Conservation (phyloP, 345 rosid species). For the Eucalyptus pauciflora region DNA sequence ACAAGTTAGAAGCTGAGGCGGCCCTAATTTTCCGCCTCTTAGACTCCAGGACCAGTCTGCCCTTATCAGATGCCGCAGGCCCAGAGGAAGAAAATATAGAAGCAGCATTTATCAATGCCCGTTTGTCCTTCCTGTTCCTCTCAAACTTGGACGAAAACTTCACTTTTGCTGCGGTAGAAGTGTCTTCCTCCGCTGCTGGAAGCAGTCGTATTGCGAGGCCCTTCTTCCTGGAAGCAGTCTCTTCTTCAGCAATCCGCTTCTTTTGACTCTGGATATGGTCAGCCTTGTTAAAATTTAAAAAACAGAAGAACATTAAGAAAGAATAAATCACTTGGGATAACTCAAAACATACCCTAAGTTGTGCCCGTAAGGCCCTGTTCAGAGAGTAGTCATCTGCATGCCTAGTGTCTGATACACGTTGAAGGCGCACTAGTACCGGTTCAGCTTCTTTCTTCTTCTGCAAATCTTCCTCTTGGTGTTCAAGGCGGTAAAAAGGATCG, state of each 20-base stretch:
- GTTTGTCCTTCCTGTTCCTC: conserved; percentile 62
- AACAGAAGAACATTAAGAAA: neutral
- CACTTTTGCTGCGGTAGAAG: conserved; percentile 40
- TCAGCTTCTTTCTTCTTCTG: conserved; percentile 96
- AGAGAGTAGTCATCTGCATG: conserved; percentile 81
- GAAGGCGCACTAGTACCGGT: conserved; percentile 76
- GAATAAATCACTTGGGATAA: neutral
- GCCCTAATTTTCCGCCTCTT: conserved; percentile 79
- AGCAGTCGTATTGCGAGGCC: conserved; percentile 80
- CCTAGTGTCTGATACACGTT: conserved; percentile 69
- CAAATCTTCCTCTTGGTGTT: conserved; percentile 89
- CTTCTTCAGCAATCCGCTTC: conserved; percentile 87
- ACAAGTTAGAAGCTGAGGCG: conserved; percentile 43
- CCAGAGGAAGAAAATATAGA: conserved; percentile 55
- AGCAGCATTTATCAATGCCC: conserved; percentile 56
- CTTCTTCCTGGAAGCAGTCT: conserved; percentile 49
- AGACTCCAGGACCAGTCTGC: conserved; percentile 52
- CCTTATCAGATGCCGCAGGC: conserved; percentile 27
- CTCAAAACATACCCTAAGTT: conserved; percentile 42
- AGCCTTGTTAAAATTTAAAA: neutral
- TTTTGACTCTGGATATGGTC: conserved; percentile 39
- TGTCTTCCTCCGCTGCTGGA: conserved; percentile 55
- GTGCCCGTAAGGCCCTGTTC: conserved; percentile 74
- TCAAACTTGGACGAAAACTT: conserved; percentile 68
- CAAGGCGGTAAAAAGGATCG: conserved; percentile 92